Evolutionary conservation across 208 protist species (phyloP).

Genomic region (Trypanosomatidae sp.): DNA sequence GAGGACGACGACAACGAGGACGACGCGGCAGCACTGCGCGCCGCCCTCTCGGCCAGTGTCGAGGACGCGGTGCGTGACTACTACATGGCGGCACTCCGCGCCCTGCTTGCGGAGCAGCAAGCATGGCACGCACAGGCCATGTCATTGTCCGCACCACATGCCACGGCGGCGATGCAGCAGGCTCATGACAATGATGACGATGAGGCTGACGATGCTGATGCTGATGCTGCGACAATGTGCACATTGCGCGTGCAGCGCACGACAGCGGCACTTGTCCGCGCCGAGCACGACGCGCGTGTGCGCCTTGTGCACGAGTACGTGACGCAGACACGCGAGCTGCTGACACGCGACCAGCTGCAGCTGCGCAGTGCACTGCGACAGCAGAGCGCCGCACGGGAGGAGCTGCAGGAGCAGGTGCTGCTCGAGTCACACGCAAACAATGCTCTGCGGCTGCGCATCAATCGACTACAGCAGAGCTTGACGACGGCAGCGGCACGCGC

Average conservation of each 20-base stretch:
- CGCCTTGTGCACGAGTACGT: slow-evolving; percentile 15
- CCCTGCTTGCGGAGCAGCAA: slow-evolving; percentile 20
- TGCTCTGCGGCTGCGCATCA: slow-evolving; percentile 2
- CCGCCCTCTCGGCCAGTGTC: slow-evolving; percentile 20
- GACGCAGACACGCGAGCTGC: slow-evolving; percentile 6
- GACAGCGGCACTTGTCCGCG: neutral
- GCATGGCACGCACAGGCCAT: slow-evolving; percentile 14
- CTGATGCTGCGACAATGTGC: neutral
- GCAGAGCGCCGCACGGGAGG: slow-evolving; percentile 4
- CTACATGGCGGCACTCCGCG: slow-evolving; percentile 13
- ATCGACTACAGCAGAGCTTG: slow-evolving; percentile 4
- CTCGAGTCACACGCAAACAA: slow-evolving; percentile 9
- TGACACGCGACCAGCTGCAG: slow-evolving; percentile 3
- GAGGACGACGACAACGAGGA: slow-evolving; percentile 5
- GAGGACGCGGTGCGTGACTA: slow-evolving; percentile 22
- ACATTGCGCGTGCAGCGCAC: neutral
- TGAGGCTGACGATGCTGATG: slow-evolving; percentile 1
- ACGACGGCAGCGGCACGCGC: neutral
- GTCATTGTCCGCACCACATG: neutral
- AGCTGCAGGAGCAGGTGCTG: slow-evolving; percentile 11
- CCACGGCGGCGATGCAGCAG: too few relatives aligned
- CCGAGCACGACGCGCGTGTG: slow-evolving; percentile 8
- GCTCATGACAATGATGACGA: too few relatives aligned
- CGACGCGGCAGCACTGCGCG: slow-evolving; percentile 9
- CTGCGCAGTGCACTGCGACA: slow-evolving; percentile 9